Conservation (phyloP, 352 stramenopile species). For the Pilasporangium apinafurcum region DNA sequence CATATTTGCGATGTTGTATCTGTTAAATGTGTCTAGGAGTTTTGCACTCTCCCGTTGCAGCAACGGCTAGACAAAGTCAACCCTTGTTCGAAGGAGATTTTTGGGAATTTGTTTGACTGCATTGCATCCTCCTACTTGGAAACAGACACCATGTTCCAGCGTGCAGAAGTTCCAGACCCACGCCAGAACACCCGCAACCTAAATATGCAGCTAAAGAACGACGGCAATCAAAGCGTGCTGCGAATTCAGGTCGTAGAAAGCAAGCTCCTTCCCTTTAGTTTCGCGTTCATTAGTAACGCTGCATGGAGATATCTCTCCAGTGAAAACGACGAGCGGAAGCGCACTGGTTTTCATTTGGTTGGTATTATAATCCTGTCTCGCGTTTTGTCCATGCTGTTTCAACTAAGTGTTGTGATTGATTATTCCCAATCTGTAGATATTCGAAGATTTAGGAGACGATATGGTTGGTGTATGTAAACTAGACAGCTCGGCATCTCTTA, state of each 20-base stretch:
- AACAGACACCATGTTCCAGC: constrained; percentile 22
- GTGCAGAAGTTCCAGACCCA: constrained; percentile 11
- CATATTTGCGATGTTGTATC: constrained; percentile 19
- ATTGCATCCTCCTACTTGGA: constrained; percentile 20
- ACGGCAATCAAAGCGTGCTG: constrained; percentile 23
- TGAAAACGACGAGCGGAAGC: constrained; percentile 5
- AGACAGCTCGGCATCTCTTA: constrained; percentile 16
- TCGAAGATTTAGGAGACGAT: constrained; percentile 35
- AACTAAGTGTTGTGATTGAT: too few relatives aligned
- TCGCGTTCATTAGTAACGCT: constrained; percentile 17
- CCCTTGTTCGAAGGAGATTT: constrained; percentile 18
- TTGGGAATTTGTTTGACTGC: constrained; percentile 28
- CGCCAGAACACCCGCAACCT: constrained; percentile 20
- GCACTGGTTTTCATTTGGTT: constrained; percentile 16
- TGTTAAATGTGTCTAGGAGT: too few relatives aligned
- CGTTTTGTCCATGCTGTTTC: too few relatives aligned
- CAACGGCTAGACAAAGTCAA: background rate
- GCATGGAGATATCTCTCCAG: constrained; percentile 27
- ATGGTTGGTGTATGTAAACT: constrained; percentile 40
- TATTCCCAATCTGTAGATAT: too few relatives aligned
- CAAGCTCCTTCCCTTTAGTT: constrained; percentile 19
- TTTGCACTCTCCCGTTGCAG: background rate
- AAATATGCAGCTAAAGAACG: constrained; percentile 35
- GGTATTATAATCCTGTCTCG: too few relatives aligned
- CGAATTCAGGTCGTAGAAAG: constrained; percentile 39